Conservation (phyloP, 306 rosid species). For the Pyrus betulifolia region DNA sequence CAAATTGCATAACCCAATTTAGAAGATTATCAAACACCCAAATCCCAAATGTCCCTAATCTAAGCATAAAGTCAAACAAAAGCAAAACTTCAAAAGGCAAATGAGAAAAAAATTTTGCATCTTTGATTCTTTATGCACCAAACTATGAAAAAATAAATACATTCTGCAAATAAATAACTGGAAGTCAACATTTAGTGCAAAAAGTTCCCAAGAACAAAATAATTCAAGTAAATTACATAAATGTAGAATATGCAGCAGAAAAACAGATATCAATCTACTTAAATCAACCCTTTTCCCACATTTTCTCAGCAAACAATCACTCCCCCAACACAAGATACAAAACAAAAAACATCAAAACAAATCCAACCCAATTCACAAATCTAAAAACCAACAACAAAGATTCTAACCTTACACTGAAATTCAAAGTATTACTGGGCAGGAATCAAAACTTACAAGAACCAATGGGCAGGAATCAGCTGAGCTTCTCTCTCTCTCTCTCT, state of each 20-base stretch:
- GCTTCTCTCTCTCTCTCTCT: slow-evolving; percentile 15
- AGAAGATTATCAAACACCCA: slow-evolving; percentile 5
- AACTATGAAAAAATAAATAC: not conserved
- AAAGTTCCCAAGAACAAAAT: not conserved
- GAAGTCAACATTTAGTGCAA: not conserved
- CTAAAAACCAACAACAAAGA: not conserved
- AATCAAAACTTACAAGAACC: slow-evolving; percentile 25
- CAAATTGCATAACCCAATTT: slow-evolving; percentile 5
- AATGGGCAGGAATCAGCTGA: slow-evolving; percentile 27
- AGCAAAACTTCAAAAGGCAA: not conserved
- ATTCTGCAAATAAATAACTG: not conserved
- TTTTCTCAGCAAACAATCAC: slow-evolving; percentile 13
- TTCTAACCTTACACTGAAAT: not conserved
- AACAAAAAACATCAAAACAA: not conserved
- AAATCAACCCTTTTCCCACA: slow-evolving; percentile 3
- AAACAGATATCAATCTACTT: not conserved
- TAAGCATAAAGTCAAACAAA: slow-evolving; percentile 18
- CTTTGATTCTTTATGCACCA: not conserved
- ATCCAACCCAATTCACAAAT: not conserved
- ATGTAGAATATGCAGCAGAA: not conserved
- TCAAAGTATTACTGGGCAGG: not conserved
- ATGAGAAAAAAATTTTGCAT: not conserved
- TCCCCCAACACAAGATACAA: not conserved
- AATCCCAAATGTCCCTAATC: slow-evolving; percentile 5
- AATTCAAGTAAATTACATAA: slow-evolving; percentile 10